These are phyloP conservation scores for Trichoderma polysporum DNA, from an alignment of 2,329 filamentous ascomycete species.

Conservation along the genomic window DNA sequence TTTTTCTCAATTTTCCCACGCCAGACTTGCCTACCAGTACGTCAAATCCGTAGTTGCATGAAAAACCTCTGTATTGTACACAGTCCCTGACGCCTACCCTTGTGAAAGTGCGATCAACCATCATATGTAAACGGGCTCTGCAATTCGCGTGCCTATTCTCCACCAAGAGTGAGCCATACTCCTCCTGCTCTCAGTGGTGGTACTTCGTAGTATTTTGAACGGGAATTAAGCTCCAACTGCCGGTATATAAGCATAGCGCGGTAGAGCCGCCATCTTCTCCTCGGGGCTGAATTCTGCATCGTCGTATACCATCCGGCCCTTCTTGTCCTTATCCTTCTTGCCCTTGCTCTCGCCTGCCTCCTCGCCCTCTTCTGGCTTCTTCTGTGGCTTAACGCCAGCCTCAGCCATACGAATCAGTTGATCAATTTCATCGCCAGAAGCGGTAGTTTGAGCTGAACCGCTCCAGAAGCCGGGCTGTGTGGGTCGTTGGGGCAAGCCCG, in stretches of 20 bases:
- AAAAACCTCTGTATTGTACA: slow-evolving; percentile 9
- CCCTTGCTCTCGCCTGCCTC: slow-evolving; percentile 58
- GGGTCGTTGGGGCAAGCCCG: slow-evolving; percentile 48
- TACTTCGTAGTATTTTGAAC: not conserved
- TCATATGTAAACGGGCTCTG: not conserved
- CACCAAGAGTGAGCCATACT: not conserved
- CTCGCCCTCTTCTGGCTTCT: slow-evolving; percentile 40
- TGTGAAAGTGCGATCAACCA: slow-evolving; percentile 17
- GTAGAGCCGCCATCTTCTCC: slow-evolving; percentile 80
- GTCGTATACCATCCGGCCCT: slow-evolving; percentile 74
- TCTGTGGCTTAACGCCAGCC: slow-evolving; percentile 53
- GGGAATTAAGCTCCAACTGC: slow-evolving; percentile 26
- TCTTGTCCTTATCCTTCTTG: slow-evolving; percentile 69
- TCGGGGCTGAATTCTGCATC: slow-evolving; percentile 80
- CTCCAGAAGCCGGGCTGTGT: slow-evolving; percentile 36
- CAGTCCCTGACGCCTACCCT: slow-evolving; percentile 19
- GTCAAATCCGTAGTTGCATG: not conserved
- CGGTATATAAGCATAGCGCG: slow-evolving; percentile 66
- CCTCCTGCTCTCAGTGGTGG: not conserved
- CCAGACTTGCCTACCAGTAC: not conserved
- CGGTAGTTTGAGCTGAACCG: slow-evolving; percentile 26
- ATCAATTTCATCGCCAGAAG: slow-evolving; percentile 61
- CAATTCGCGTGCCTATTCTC: not conserved
- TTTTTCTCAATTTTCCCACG: not conserved
- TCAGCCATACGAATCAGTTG: slow-evolving; percentile 65